Evolutionary conservation across 768 basidiomycete genomes (phyloP).

Genomic region (Suillus spraguei): DNA sequence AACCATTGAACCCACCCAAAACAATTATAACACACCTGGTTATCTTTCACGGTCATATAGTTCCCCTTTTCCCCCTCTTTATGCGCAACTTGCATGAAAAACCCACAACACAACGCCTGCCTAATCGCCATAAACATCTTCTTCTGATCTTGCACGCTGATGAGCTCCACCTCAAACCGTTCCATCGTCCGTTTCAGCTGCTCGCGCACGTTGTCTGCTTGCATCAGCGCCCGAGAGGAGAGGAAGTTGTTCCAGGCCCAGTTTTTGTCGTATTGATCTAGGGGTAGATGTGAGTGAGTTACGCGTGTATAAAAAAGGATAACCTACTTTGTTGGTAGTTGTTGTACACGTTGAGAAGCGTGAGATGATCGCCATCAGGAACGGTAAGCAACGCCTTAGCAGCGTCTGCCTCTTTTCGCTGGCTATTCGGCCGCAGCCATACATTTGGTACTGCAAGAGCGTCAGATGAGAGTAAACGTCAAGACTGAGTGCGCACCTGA

Average conservation of each 20-base stretch:
- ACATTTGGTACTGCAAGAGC: slow-evolving; percentile 67
- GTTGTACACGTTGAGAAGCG: slow-evolving; percentile 94
- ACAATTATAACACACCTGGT: slow-evolving; percentile 60
- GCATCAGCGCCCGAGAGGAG: slow-evolving; percentile 76
- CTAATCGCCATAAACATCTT: slow-evolving; percentile 78
- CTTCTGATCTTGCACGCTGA: slow-evolving; percentile 67
- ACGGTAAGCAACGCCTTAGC: slow-evolving; percentile 88
- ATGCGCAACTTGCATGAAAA: slow-evolving; percentile 98
- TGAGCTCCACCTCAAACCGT: slow-evolving; percentile 76
- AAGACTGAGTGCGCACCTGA: slow-evolving; percentile 54
- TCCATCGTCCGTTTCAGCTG: slow-evolving; percentile 94
- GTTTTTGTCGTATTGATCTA: slow-evolving; percentile 76
- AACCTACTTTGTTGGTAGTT: slow-evolving; percentile 79
- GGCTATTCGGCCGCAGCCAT: slow-evolving; percentile 88
- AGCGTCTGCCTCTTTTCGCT: slow-evolving; percentile 87
- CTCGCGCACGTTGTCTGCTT: slow-evolving; percentile 92
- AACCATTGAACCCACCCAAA: not conserved
- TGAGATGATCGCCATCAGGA: slow-evolving; percentile 94
- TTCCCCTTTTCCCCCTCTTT: slow-evolving; percentile 88
- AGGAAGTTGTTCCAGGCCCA: slow-evolving; percentile 95
- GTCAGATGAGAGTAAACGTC: slow-evolving; percentile 4
- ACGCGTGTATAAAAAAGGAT: slow-evolving; percentile 1
- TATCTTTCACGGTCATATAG: slow-evolving; percentile 94
- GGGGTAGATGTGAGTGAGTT: not conserved
- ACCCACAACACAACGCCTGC: slow-evolving; percentile 85